Evolutionary conservation across 2,329 filamentous ascomycete genomes (phyloP), one percentile per base, ranked within the genome.

Genomic region (Ceratocystis papillata): DNA sequence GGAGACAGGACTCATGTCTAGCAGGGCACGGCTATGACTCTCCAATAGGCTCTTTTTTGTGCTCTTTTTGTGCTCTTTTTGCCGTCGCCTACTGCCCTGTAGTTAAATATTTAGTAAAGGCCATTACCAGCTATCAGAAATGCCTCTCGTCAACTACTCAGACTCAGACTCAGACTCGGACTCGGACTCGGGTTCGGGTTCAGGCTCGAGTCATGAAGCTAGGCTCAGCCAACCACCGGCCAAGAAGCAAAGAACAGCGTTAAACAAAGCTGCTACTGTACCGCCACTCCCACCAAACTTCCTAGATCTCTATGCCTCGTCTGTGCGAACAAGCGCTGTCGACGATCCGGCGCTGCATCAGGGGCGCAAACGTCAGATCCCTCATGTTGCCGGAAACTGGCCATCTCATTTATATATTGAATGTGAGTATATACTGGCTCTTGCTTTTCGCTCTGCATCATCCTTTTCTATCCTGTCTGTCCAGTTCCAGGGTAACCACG

Each of bases 351-450:
- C 81, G 68, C 79, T 97, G 67, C 94, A 99, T 74, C 88, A 87
- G 41, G 94, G 94, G 65, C 86, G 93, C 59, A 90, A 87, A 73
- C 84, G 94, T 53, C 83, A 87, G 67, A 88, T 85, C 62, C 92
- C 93, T 28, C 94, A 99, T 75, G 79, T 93, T 30, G 83, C 86
- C 67, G 94, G 94, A 68, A 90, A 91, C 74, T 99, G 94, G 94
- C 90, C 93, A 1, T 90, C 87, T 44, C 93, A 97, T 76, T 74
- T 97, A 59, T 97, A 96, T 74, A 79, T 96, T 66, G 93, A 97
- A 78, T 99, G 94, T 95, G 80, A 76, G 85, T 78, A 25, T 20
- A 30, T 8, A 10, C n/a, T 61, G 37, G 55, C 7, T 46, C 20
- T 60, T 46, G 15, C 65, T 28, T 15, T 22, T 20, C 20, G 45